Evolutionary conservation across 177 flowering plant species (phyloP), one percentile per base, ranked within the genome.

Genomic region (Vitis hybrid): DNA sequence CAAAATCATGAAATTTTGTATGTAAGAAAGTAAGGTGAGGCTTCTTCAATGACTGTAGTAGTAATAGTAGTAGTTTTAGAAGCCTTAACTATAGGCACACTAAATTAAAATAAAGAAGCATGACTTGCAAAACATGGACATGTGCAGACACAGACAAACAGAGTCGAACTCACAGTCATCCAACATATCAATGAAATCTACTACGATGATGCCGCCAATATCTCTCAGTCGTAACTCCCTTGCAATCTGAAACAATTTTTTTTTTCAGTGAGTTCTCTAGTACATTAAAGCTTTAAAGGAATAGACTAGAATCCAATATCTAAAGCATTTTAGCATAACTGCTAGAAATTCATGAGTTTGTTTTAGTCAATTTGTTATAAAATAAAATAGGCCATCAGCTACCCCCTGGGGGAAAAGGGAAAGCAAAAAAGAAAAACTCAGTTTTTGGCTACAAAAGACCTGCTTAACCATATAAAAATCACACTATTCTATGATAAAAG

Each of bases 131-230:
- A 22, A 14, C 18, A 17, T 47, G 59, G 59, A 33, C 7, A 9
- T 55, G 62, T 51, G 10, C 7, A 59, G 65, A 60, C 59, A 31
- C 57, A 72, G 19, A 71, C 69, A 69, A 74, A 60, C 56, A 69
- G 18, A 63, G 1, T 60, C 70, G 53, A 18, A 82, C 94, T 84
- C 76, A 95, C 97, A 75, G 20, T 95, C 97, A 80, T 92, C 95
- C 64, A 74, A 69, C 99, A 92, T 92, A 75, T 92, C 97, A 72
- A 95, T 95, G 82, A 95, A 95, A 85, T 95, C 99, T 9, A 95
- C 97, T 49, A 95, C 97, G 62, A 95, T 95, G 55, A 92, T 95
- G 73, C 99, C 99, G 71, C 99, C 99, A 75, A 95, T 90, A 77
- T 95, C 97, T 78, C 99, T 85, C 64, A 95, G 91, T 68, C 99